Conservation (phyloP, 1,284 basidiomycete species). For the Malassezia yamatoensis region DNA sequence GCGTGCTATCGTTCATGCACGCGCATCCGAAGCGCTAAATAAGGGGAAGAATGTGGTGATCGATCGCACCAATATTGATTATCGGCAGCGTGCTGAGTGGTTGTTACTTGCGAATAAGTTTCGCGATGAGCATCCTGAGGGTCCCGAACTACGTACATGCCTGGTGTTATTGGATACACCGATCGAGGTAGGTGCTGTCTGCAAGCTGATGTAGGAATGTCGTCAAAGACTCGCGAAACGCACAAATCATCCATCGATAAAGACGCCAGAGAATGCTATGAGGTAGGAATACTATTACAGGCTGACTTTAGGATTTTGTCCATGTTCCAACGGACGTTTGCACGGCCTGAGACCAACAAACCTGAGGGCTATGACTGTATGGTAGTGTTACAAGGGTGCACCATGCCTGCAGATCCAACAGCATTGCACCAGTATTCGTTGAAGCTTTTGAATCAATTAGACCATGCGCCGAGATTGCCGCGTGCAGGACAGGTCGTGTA, state of each 20-base stretch:
- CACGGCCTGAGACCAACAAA: background rate
- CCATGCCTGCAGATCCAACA: background rate
- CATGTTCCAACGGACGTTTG: conserved; percentile 8
- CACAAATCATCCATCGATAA: conserved; percentile 9
- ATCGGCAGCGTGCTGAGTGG: conserved; percentile 12
- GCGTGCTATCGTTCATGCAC: conserved; percentile 5
- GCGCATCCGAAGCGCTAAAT: conserved; percentile 1
- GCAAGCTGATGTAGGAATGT: conserved; percentile 1
- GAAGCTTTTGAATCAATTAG: background rate
- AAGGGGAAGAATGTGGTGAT: conserved; percentile 17
- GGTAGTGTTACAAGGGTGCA: background rate
- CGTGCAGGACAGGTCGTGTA: conserved; percentile 9
- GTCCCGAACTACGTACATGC: conserved; percentile 1
- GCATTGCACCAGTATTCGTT: background rate
- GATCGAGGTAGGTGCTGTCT: background rate
- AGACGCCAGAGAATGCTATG: conserved; percentile 6
- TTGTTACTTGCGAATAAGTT: conserved; percentile 11
- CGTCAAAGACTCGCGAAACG: conserved; percentile 6
- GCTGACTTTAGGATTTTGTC: background rate
- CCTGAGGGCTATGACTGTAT: conserved; percentile 16
- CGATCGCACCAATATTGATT: conserved; percentile 19
- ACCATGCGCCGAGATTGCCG: conserved; percentile 2
- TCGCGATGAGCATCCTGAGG: background rate
- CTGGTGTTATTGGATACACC: conserved; percentile 13
- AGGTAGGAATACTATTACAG: background rate